phyloP scores from a whole-genome alignment of 2,329 filamentous ascomycete species.

The Aspergillus quadricinctus region DNA sequence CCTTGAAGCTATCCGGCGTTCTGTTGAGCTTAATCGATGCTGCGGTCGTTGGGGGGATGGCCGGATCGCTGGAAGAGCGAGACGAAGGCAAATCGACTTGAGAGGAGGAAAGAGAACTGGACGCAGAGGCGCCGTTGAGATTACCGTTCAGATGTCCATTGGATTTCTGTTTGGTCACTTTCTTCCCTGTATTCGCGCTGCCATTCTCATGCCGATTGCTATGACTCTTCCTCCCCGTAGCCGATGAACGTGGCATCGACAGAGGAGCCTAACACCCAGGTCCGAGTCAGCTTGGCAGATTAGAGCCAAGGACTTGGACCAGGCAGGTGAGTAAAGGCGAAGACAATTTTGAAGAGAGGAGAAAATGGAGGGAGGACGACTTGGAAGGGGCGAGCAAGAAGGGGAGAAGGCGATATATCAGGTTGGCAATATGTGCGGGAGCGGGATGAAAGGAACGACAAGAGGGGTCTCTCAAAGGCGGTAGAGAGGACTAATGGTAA shows the following conservation, averaged over 20 bases:
- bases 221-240: slow-evolving; percentile 54
- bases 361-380: slow-evolving; percentile 7
- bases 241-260: slow-evolving; percentile 48
- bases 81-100: slow-evolving; percentile 38
- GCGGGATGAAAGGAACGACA: slow-evolving; percentile 12
- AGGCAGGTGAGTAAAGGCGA: slow-evolving; percentile 28
- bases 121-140: slow-evolving; percentile 41
- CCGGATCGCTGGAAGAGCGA: slow-evolving; percentile 37
- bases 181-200: slow-evolving; percentile 72
- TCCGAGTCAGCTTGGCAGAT: slow-evolving; percentile 47
- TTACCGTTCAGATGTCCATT: slow-evolving; percentile 52
- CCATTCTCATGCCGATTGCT: slow-evolving; percentile 83
- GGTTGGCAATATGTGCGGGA: slow-evolving; percentile 5
- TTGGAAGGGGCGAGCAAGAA: slow-evolving; percentile 1
- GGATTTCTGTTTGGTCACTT: slow-evolving; percentile 56
- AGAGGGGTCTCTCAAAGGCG: slow-evolving; percentile 9
- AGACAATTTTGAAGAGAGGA: slow-evolving; percentile 13
- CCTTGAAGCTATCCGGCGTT: slow-evolving; percentile 27
- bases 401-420: slow-evolving; percentile 8
- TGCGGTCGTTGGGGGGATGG: slow-evolving; percentile 22
- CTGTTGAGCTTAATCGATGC: slow-evolving; percentile 25
- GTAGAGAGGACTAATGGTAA: slow-evolving; percentile 13
- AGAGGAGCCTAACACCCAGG: slow-evolving; percentile 39
- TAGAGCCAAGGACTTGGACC: slow-evolving; percentile 45
- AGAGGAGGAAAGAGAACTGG: slow-evolving; percentile 32